A percentile compares a stretch with the other conserved stretches of the same genome.
These are phyloP conservation scores for Trichocladium uniseriatum DNA, from an alignment of 495 filamentous ascomycete genomes.

Conservation along the genomic window DNA sequence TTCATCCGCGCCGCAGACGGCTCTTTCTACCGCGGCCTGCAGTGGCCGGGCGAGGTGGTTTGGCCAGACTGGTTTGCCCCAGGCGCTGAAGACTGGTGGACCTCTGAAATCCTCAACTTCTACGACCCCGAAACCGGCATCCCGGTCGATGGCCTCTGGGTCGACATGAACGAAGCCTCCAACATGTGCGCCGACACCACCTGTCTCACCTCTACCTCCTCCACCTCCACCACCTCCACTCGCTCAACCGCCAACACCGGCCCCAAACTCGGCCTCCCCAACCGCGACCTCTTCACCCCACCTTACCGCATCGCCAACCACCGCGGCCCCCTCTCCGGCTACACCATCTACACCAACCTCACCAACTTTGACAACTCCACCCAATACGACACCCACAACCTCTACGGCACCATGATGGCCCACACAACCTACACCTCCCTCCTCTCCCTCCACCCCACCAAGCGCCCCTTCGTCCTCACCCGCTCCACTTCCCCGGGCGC, in stretches of 20 bases:
- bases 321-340: slow-evolving; percentile 53
- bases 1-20: slow-evolving; percentile 60
- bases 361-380: slow-evolving; percentile 58
- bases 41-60: slow-evolving; percentile 76
- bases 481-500: slow-evolving; percentile 43
- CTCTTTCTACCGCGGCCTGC: slow-evolving; percentile 60
- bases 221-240: background rate
- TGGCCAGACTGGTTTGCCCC: slow-evolving; percentile 82
- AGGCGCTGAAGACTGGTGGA: slow-evolving; percentile 62
- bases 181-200: slow-evolving; percentile 21
- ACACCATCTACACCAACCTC: slow-evolving; percentile 65
- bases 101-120: slow-evolving; percentile 57
- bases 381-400: slow-evolving; percentile 78
- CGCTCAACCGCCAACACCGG: background rate
- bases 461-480: slow-evolving; percentile 72
- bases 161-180: slow-evolving; percentile 59
- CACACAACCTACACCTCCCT: slow-evolving; percentile 54
- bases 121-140: slow-evolving; percentile 58
- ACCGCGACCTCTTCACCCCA: slow-evolving; percentile 58
- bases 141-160: slow-evolving; percentile 81
- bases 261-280: slow-evolving; percentile 44
- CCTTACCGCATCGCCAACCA: slow-evolving; percentile 65
- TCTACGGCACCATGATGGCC: slow-evolving; percentile 83
- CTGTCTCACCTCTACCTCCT: background rate
- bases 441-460: slow-evolving; percentile 49